These are phyloP conservation scores for Orbilia quercus DNA, from an alignment of 2,329 filamentous ascomycete species.

Conservation along the genomic window DNA sequence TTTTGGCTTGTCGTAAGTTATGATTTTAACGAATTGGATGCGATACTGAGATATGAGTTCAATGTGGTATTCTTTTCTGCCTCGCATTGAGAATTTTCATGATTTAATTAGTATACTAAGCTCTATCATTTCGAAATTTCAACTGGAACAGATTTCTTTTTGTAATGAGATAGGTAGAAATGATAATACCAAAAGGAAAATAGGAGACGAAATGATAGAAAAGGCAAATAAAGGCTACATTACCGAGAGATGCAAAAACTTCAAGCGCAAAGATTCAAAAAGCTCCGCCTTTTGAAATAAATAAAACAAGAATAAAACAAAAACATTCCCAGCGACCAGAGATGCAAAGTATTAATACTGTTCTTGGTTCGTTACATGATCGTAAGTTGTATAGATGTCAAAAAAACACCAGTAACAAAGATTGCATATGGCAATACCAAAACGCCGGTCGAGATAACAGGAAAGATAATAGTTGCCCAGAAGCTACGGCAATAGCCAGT, in stretches of 20 bases:
- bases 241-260: neutral
- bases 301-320: slow-evolving; percentile 5
- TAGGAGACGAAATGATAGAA: neutral
- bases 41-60: slow-evolving; percentile 2
- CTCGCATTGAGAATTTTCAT: neutral
- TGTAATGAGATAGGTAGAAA: neutral
- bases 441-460: slow-evolving; percentile 20
- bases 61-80: neutral
- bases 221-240: neutral
- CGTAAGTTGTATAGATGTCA: slow-evolving; percentile 11
- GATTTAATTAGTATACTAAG: slow-evolving; percentile 1
- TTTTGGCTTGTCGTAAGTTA: neutral
- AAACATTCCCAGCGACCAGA: neutral
- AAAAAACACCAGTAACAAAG: neutral
- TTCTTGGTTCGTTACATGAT: slow-evolving; percentile 27
- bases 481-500: slow-evolving; percentile 2
- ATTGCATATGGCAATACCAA: neutral
- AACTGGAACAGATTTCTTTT: neutral
- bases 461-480: neutral
- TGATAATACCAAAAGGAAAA: neutral
- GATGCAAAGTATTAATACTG: neutral
- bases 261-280: neutral
- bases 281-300: neutral
- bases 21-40: slow-evolving; percentile 1
- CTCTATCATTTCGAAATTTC: neutral